Conservation (phyloP, 2,329 filamentous ascomycete species). For the Cercospora sp. region DNA sequence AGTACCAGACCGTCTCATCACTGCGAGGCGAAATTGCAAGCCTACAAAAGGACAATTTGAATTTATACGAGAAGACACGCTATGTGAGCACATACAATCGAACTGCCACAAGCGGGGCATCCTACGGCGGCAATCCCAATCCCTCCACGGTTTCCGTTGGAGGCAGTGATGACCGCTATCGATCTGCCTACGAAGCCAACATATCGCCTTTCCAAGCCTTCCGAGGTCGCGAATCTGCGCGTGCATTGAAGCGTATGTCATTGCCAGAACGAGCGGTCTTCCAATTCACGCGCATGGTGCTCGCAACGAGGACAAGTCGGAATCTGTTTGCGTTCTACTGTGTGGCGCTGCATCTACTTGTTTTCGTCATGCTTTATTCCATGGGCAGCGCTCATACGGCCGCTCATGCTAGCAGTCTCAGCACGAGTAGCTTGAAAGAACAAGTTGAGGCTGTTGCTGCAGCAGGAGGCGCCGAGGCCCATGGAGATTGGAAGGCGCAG, state of each 20-base stretch:
- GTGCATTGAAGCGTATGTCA: constrained; percentile 91
- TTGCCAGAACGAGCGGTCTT: constrained; percentile 87
- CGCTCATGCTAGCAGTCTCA: constrained; percentile 59
- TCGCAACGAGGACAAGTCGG: constrained; percentile 84
- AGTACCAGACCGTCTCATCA: constrained; percentile 77
- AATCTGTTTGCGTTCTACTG: constrained; percentile 95
- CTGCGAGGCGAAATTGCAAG: constrained; percentile 87
- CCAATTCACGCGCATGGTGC: constrained; percentile 83
- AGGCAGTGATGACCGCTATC: constrained; percentile 72
- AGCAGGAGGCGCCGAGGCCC: constrained; percentile 17
- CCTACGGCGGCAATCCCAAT: constrained; percentile 64
- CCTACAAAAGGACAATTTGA: constrained; percentile 92
- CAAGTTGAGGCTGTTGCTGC: constrained; percentile 15
- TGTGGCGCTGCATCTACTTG: constrained; percentile 79
- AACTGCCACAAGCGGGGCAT: constrained; percentile 65
- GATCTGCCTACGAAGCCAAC: constrained; percentile 89
- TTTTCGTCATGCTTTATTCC: constrained; percentile 86
- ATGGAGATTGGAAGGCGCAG: constrained; percentile 41
- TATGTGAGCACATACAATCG: constrained; percentile 94
- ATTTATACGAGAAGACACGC: constrained; percentile 94
- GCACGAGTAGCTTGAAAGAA: constrained; percentile 40
- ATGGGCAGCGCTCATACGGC: constrained; percentile 69
- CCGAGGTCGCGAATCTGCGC: constrained; percentile 83
- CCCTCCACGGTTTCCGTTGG: constrained; percentile 66
- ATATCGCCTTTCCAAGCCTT: constrained; percentile 96